phyloP scores from a whole-genome alignment of 768 basidiomycete species.

The Kwoniella newhampshirensis region DNA sequence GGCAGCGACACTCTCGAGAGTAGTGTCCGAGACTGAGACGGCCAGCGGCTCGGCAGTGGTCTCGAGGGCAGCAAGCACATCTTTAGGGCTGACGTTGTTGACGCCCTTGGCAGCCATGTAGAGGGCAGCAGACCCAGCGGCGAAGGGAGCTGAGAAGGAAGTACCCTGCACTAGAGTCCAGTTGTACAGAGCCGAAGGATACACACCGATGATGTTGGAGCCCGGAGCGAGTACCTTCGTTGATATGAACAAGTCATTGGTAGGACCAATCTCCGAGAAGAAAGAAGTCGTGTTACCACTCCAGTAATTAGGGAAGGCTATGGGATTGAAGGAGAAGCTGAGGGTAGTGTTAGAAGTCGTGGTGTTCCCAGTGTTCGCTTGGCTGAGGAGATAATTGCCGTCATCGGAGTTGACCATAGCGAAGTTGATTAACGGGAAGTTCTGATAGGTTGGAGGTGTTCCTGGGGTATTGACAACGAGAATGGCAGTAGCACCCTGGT shows the following conservation, averaged over 20 bases:
- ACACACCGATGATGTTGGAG: conserved; percentile 33
- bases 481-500: conserved; percentile 29
- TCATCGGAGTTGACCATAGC: conserved; percentile 43
- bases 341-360: conserved; percentile 24
- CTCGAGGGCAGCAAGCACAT: conserved; percentile 40
- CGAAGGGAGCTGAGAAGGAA: conserved; percentile 37
- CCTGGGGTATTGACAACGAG: conserved; percentile 31
- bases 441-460: conserved; percentile 32
- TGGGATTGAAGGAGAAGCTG: conserved; percentile 48
- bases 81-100: conserved; percentile 24
- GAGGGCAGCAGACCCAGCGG: conserved; percentile 52
- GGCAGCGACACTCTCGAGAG: conserved; percentile 42
- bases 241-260: conserved; percentile 60
- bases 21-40: conserved; percentile 27
- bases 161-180: conserved; percentile 40
- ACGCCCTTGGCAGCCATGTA: conserved; percentile 45
- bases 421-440: conserved; percentile 40
- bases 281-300: conserved; percentile 62
- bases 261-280: conserved; percentile 64
- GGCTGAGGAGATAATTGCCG: conserved; percentile 43
- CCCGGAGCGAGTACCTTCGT: conserved; percentile 62
- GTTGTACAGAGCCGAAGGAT: conserved; percentile 29
- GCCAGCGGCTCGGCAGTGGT: conserved; percentile 35
- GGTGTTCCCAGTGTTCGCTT: conserved; percentile 24
- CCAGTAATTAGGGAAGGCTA: conserved; percentile 57